These are phyloP conservation scores for Epichloe amarillans DNA, from an alignment of 2,329 filamentous ascomycete genomes.

Conservation along the genomic window DNA sequence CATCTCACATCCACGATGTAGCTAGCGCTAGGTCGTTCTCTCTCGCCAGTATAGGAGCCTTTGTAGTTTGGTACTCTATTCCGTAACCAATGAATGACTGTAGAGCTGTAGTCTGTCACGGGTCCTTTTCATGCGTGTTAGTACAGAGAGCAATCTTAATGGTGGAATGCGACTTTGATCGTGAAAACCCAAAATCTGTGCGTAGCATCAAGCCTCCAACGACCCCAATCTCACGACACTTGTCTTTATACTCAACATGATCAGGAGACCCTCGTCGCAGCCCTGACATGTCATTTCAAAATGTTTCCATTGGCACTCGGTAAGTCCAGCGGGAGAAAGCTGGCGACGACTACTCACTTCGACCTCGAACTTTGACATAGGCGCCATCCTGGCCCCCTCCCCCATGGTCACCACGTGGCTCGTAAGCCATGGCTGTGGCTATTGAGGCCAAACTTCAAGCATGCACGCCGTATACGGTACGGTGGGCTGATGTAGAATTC, in stretches of 20 bases:
- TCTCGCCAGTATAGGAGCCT: conserved; percentile 57
- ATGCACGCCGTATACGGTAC: conserved; percentile 3
- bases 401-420: conserved; percentile 37
- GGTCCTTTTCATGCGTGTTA: conserved; percentile 43
- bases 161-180: too few species aligned
- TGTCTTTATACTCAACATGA: neutral
- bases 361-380: conserved; percentile 35
- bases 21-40: conserved; percentile 73
- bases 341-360: conserved; percentile 28
- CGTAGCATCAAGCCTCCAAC: neutral
- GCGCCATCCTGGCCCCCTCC: conserved; percentile 30
- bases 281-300: neutral
- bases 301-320: neutral
- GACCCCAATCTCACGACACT: neutral
- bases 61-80: conserved; percentile 58
- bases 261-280: neutral
- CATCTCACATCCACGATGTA: conserved; percentile 68
- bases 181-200: too few species aligned
- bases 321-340: neutral
- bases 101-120: conserved; percentile 86
- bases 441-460: conserved; percentile 1
- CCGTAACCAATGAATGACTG: conserved; percentile 82
- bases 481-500: neutral
- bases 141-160: conserved; percentile 1
- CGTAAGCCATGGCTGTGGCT: conserved; percentile 33